Evolutionary conservation across 257 asterid species (phyloP).

Genomic region (Sherardia arvensis): DNA sequence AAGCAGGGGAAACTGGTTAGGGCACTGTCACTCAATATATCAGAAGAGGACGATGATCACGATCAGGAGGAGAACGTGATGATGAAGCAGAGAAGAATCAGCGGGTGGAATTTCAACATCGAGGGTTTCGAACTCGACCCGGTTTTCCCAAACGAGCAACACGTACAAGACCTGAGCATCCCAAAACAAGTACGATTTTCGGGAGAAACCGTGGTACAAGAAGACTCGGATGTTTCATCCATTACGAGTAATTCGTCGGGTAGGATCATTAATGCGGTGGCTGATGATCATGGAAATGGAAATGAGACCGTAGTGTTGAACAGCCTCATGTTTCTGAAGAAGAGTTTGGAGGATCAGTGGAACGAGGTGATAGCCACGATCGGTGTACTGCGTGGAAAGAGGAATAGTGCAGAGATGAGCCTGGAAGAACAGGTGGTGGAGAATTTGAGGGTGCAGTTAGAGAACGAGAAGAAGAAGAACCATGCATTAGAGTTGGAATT

Average conservation of each 20-base stretch:
- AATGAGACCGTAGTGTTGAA: slow-evolving; percentile 32
- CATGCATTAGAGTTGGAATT: slow-evolving; percentile 41
- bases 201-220: slow-evolving; percentile 22
- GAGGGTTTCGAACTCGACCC: slow-evolving; percentile 68
- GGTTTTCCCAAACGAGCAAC: slow-evolving; percentile 35
- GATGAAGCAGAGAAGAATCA: slow-evolving; percentile 55
- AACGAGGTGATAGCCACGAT: slow-evolving; percentile 39
- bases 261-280: neutral
- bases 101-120: slow-evolving; percentile 81
- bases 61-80: slow-evolving; percentile 19
- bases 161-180: slow-evolving; percentile 10
- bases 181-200: slow-evolving; percentile 27
- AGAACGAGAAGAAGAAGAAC: slow-evolving; percentile 49
- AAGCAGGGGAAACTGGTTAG: slow-evolving; percentile 12
- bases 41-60: slow-evolving; percentile 23
- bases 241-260: slow-evolving; percentile 12
- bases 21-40: slow-evolving; percentile 3
- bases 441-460: slow-evolving; percentile 39
- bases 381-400: slow-evolving; percentile 25
- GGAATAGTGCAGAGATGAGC: slow-evolving; percentile 17
- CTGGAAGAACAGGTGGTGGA: slow-evolving; percentile 44
- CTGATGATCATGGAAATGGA: neutral
- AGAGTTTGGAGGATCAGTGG: slow-evolving; percentile 51
- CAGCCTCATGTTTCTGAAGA: slow-evolving; percentile 32
- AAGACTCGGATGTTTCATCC: slow-evolving; percentile 10